These are phyloP conservation scores for Cucumis variabilis DNA, from an alignment of 331 rosid genomes.

Conservation along the genomic window DNA sequence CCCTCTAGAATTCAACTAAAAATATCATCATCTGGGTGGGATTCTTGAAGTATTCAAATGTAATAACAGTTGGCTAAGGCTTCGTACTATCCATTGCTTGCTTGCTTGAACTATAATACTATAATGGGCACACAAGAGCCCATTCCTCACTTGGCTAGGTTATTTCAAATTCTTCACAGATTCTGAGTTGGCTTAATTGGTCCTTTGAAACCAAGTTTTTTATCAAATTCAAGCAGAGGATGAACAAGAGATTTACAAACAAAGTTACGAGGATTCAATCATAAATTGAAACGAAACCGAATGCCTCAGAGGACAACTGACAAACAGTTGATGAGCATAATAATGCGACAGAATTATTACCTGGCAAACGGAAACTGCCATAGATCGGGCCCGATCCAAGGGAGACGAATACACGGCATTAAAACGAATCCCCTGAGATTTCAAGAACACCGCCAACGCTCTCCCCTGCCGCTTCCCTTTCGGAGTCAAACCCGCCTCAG, in stretches of 20 bases:
- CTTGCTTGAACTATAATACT: background rate
- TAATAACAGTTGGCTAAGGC: background rate
- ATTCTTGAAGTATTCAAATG: background rate
- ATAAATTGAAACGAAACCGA: background rate
- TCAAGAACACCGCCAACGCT: conserved; percentile 94
- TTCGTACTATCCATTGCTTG: background rate
- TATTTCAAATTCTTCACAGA: background rate
- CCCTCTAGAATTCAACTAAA: conserved; percentile 6
- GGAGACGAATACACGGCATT: conserved; percentile 81
- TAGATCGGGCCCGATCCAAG: conserved; percentile 82
- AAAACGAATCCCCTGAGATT: conserved; percentile 82
- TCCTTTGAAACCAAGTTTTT: background rate
- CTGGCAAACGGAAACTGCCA: conserved; percentile 84
- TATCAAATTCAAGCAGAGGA: background rate
- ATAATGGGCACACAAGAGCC: background rate
- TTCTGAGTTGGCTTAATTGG: background rate
- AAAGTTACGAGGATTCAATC: background rate
- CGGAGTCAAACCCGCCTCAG: conserved; percentile 64
- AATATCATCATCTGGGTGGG: background rate
- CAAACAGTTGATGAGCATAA: conserved; percentile 16
- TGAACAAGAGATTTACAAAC: background rate
- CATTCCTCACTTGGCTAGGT: background rate
- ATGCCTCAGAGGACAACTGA: conserved; percentile 7
- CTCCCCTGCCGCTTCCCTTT: conserved; percentile 89
- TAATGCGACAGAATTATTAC: conserved; percentile 36